phyloP scores from a whole-genome alignment of 2,329 filamentous ascomycete genomes.

The Colletotrichum graminicola region DNA sequence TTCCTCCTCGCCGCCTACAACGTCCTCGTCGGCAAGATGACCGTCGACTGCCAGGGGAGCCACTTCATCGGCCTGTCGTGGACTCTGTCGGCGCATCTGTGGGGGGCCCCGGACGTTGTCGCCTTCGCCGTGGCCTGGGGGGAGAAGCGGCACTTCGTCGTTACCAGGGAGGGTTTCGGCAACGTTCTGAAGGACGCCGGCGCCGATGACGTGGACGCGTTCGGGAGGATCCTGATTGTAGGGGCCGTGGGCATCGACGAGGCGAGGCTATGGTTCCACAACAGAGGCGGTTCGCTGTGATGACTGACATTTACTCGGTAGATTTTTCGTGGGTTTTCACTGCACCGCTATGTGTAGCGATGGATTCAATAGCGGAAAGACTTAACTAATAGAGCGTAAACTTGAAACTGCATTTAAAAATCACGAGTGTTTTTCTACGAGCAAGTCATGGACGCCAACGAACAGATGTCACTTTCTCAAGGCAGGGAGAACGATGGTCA shows the following conservation, averaged over 20 bases:
- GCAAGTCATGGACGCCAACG: background rate
- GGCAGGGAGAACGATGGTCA: background rate
- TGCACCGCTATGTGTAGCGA: too few species aligned
- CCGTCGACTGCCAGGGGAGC: slow-evolving; percentile 47
- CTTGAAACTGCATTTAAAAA: background rate
- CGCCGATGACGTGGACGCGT: slow-evolving; percentile 58
- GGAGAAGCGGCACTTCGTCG: slow-evolving; percentile 52
- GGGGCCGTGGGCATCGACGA: slow-evolving; percentile 50
- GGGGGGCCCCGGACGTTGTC: slow-evolving; percentile 52
- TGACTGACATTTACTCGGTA: too few species aligned
- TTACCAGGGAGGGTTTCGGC: slow-evolving; percentile 48
- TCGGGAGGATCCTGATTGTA: slow-evolving; percentile 55
- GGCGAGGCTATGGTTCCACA: slow-evolving; percentile 50
- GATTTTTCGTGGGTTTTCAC: background rate
- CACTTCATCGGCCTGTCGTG: slow-evolving; percentile 52
- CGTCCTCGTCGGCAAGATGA: slow-evolving; percentile 48
- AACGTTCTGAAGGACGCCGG: slow-evolving; percentile 50
- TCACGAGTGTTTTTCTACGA: background rate
- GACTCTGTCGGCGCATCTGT: slow-evolving; percentile 55
- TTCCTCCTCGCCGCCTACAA: slow-evolving; percentile 58
- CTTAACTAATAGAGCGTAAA: background rate
- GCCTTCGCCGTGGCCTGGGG: slow-evolving; percentile 56
- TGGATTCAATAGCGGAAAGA: background rate
- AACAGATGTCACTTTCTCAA: background rate
- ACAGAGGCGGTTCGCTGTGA: slow-evolving; percentile 22